Base-by-base conservation (phyloP, 1,139 yeast genomes). In the Blastobotrys persicus region DNA sequence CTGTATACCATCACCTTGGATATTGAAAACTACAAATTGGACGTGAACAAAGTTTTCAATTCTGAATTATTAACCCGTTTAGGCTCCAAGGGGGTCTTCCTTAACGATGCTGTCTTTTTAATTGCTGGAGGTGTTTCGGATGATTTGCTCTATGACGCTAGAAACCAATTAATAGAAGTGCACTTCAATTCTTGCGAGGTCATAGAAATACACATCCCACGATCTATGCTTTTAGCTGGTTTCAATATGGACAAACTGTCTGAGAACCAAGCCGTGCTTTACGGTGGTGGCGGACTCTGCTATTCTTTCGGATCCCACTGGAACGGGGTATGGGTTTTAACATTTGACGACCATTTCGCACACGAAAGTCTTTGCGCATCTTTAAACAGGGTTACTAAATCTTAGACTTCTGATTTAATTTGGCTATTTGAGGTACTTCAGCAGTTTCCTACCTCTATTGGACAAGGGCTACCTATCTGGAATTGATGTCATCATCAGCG, bases 211-310 rank as follows among this genome's bases (percentile, higher is more conserved):
- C 16, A 34, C 28, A 31, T 37, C 4, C 41, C 28, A 3, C 26
- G 33, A 11, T 41, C 39, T 17, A 40, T 26, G 18, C 26, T 28
- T n/a, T 38, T 49, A 6, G 38, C 45, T 1, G 38, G 26, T 5
- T 17, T 40, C 9, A 23, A 23, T 9, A 41, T 37, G 18, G 45
- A 37, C 37, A 20, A 28, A 4, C 9, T 37, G 3, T 26, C 11
- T 12, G 51, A 57, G 1, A 59, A 58, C 4, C 56, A 58, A 3
- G 38, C 72, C 5, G 44, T 66, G 2, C 59, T 80, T 3, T 58
- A 80, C 35, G 87, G 86, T 3, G 95, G 95, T 3, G 95, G 95
- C 2, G 91, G 85, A 0, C 88, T 86, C 1, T 87, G 95, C 63
- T 87, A 85, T 60, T 85, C 92, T 0, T 87, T 86, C 69, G 95